Conservation (phyloP, 495 filamentous ascomycete species). For the Penicillium steckii region DNA sequence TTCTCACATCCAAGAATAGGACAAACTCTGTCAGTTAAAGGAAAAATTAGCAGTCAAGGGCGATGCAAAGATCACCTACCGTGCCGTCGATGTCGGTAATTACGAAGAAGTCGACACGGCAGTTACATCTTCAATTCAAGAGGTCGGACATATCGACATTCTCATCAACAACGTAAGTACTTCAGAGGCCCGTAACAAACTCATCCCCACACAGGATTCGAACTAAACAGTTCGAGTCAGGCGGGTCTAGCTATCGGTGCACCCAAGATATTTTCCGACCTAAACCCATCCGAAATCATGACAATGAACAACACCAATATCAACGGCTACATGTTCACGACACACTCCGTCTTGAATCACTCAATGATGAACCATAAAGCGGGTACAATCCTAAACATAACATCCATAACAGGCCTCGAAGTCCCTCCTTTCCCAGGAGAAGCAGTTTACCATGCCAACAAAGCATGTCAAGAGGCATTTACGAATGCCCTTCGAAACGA, state of each 20-base stretch:
- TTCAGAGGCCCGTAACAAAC: too few species aligned
- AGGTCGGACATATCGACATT: constrained; percentile 31
- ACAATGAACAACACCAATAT: constrained; percentile 37
- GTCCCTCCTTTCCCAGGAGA: constrained; percentile 36
- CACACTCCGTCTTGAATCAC: constrained; percentile 32
- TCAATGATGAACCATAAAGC: constrained; percentile 23
- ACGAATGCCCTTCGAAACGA: constrained; percentile 38
- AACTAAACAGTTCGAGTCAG: constrained; percentile 5
- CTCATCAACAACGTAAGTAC: constrained; percentile 34
- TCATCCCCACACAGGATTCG: too few species aligned
- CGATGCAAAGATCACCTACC: constrained; percentile 12
- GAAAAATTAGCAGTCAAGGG: not conserved
- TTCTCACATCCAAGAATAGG: constrained; percentile 7
- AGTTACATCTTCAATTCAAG: constrained; percentile 11
- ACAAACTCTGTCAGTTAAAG: constrained; percentile 19
- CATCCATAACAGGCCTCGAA: constrained; percentile 34
- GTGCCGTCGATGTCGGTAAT: constrained; percentile 24
- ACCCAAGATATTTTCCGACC: constrained; percentile 23
- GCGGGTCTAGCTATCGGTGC: constrained; percentile 39
- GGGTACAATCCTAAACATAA: constrained; percentile 39
- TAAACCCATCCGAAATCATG: constrained; percentile 24
- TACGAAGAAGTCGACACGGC: constrained; percentile 25
- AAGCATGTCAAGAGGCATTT: constrained; percentile 38
- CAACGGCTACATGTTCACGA: constrained; percentile 31
- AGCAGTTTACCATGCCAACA: constrained; percentile 40